A percentile compares a stretch with the other conserved stretches of the same genome.
phyloP scores from a whole-genome alignment of 495 filamentous ascomycete species.

The Letharia columbiana region DNA sequence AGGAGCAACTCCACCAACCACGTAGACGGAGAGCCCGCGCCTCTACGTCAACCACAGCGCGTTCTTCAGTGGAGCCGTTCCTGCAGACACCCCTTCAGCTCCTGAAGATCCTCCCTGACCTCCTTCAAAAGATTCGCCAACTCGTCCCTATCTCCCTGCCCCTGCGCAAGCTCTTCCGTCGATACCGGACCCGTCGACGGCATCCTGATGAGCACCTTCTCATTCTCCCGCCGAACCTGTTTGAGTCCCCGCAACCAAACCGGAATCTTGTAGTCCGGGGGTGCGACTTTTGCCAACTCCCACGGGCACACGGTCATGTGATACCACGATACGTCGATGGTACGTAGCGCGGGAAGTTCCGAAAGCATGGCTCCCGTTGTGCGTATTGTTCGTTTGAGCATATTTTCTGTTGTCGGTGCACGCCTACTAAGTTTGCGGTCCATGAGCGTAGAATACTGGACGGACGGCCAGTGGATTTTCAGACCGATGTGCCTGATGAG shows the following conservation, averaged over 20 bases:
- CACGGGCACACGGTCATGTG: neutral
- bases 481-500: neutral
- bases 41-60: neutral
- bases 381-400: neutral
- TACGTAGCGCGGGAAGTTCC: neutral
- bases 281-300: neutral
- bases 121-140: neutral
- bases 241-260: neutral
- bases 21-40: neutral
- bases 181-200: neutral
- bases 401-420: neutral
- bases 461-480: neutral
- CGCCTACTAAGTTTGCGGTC: too few species aligned
- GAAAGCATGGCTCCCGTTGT: neutral
- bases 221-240: neutral
- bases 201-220: neutral
- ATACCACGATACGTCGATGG: neutral
- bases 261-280: neutral
- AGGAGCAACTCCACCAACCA: neutral
- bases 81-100: neutral
- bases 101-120: neutral
- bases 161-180: neutral
- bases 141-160: neutral
- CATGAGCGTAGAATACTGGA: neutral
- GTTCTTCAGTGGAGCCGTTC: neutral